Conservation (phyloP, 371 early-diverging fungal genomes). For the Vittaforma corneae region DNA sequence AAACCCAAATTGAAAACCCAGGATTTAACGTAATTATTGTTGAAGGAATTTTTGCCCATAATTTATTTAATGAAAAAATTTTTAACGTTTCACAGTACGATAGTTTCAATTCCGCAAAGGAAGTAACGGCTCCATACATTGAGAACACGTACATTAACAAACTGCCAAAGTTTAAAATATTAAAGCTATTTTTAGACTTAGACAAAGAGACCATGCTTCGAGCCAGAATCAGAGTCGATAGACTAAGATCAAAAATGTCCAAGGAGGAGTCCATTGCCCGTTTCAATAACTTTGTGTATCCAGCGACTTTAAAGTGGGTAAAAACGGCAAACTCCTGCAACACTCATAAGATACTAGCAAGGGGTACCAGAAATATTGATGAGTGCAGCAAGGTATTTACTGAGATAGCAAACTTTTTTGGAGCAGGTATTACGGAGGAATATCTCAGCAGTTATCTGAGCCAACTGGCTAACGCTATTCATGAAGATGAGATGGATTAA, state of each 20-base stretch:
- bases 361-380: not conserved
- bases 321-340: not conserved
- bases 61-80: slow-evolving; percentile 26
- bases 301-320: slow-evolving; percentile 20
- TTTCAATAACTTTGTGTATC: slow-evolving; percentile 6
- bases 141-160: not conserved
- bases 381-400: not conserved
- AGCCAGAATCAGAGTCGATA: not conserved
- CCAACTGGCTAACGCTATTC: no score
- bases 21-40: slow-evolving; percentile 37
- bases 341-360: not conserved
- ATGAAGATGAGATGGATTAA: no score
- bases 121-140: slow-evolving; percentile 21
- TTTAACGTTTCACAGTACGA: slow-evolving; percentile 39
- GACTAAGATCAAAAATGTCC: not conserved
- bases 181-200: not conserved
- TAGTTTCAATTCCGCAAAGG: slow-evolving; percentile 16
- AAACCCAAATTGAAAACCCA: slow-evolving; percentile 7
- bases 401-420: not conserved
- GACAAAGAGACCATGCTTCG: not conserved
- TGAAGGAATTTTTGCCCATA: slow-evolving; percentile 46
- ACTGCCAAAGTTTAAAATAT: not conserved
- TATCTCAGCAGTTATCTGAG: no score
- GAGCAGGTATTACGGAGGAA: no score
- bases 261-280: not conserved